A percentile compares a stretch with the other conserved stretches of the same genome.
Conservation (phyloP, 2,329 filamentous ascomycete genomes). For the Penicillium crustosum region DNA sequence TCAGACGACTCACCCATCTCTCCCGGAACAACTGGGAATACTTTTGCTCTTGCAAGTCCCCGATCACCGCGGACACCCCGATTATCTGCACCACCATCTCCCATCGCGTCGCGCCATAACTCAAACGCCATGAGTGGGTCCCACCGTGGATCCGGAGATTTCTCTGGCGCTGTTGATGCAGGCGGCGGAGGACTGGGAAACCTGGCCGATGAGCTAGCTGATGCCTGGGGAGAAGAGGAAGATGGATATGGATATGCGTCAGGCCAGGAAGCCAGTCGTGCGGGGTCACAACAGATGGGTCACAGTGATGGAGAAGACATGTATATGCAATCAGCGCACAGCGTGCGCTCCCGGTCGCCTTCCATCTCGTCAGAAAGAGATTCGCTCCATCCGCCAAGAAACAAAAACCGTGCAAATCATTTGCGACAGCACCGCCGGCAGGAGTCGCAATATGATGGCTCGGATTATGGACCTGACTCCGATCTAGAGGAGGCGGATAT, state of each 20-base stretch:
- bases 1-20: slow-evolving; percentile 41
- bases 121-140: slow-evolving; percentile 38
- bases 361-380: slow-evolving; percentile 26
- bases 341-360: slow-evolving; percentile 30
- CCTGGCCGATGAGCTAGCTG: slow-evolving; percentile 63
- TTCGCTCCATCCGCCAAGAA: slow-evolving; percentile 38
- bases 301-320: slow-evolving; percentile 34
- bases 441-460: slow-evolving; percentile 56
- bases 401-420: slow-evolving; percentile 39
- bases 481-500: slow-evolving; percentile 56
- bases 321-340: slow-evolving; percentile 28
- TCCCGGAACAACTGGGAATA: slow-evolving; percentile 32
- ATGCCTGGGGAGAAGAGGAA: slow-evolving; percentile 57
- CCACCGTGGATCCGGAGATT: slow-evolving; percentile 42
- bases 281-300: slow-evolving; percentile 32
- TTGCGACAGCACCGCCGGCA: slow-evolving; percentile 40
- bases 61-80: slow-evolving; percentile 37
- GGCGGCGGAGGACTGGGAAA: slow-evolving; percentile 55
- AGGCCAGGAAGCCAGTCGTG: slow-evolving; percentile 36
- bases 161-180: slow-evolving; percentile 32
- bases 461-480: slow-evolving; percentile 58
- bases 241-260: slow-evolving; percentile 46
- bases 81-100: slow-evolving; percentile 41
- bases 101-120: slow-evolving; percentile 39
- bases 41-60: slow-evolving; percentile 32